A percentile compares a stretch with the other conserved stretches of the same genome.
These are phyloP conservation scores for Blastobotrys malaysiensis DNA, from an alignment of 1,139 yeast species.

Conservation along the genomic window DNA sequence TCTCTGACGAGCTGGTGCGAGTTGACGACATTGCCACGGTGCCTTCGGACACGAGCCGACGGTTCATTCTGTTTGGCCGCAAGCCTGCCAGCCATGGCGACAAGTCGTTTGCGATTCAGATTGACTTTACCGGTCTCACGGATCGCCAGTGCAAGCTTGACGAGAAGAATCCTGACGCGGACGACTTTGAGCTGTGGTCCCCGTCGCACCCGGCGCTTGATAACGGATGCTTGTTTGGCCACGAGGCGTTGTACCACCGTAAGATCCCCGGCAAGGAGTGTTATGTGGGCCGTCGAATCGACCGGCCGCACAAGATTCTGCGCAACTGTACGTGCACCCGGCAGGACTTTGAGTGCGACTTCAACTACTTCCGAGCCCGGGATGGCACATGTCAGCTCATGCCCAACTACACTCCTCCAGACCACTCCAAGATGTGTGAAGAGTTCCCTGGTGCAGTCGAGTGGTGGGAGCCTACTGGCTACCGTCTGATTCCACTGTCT, in stretches of 20 bases:
- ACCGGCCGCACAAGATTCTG: slow-evolving; percentile 52
- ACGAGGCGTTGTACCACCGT: slow-evolving; percentile 69
- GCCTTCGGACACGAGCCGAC: slow-evolving; percentile 81
- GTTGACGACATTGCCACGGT: slow-evolving; percentile 80
- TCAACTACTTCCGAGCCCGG: slow-evolving; percentile 59
- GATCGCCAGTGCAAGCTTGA: slow-evolving; percentile 65
- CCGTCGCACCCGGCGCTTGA: slow-evolving; percentile 61
- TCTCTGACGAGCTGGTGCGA: slow-evolving; percentile 50
- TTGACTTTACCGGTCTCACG: slow-evolving; percentile 69
- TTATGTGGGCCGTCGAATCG: slow-evolving; percentile 58
- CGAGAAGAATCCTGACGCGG: slow-evolving; percentile 49
- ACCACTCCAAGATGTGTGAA: slow-evolving; percentile 59
- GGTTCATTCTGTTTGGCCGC: slow-evolving; percentile 53
- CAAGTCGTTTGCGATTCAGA: slow-evolving; percentile 42
- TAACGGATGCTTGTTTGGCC: slow-evolving; percentile 82
- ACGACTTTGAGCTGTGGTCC: slow-evolving; percentile 81
- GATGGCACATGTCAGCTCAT: slow-evolving; percentile 89
- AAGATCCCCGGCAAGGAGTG: slow-evolving; percentile 65
- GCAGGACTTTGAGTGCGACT: slow-evolving; percentile 91
- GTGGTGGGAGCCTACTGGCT: slow-evolving; percentile 76
- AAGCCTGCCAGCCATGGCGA: slow-evolving; percentile 40
- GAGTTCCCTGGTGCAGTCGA: slow-evolving; percentile 52
- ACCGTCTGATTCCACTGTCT: slow-evolving; percentile 65
- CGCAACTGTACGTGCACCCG: slow-evolving; percentile 81
- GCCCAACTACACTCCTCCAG: slow-evolving; percentile 62